phyloP scores from a whole-genome alignment of 1,284 basidiomycete species.

The Erythrobasidium hasegawianum region DNA sequence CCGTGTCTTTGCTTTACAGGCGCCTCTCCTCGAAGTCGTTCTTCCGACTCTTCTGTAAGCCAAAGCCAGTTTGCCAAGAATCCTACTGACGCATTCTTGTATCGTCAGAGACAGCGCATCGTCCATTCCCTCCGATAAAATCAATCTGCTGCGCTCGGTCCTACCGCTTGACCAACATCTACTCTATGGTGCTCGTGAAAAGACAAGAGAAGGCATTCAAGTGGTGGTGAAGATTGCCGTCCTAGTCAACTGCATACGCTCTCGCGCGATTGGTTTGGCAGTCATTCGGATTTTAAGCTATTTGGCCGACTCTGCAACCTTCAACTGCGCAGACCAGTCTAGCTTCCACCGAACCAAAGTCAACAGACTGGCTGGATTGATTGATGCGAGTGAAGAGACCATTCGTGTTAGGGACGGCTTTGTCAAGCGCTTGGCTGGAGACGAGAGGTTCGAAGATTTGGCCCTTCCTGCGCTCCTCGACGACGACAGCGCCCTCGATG shows the following conservation, averaged over 20 bases:
- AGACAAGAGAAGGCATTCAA: conserved; percentile 51
- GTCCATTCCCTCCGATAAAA: conserved; percentile 39
- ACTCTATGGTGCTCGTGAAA: conserved; percentile 57
- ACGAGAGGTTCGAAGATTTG: conserved; percentile 46
- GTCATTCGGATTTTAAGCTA: conserved; percentile 71
- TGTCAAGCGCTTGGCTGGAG: conserved; percentile 58
- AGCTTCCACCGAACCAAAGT: conserved; percentile 52
- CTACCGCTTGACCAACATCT: conserved; percentile 74
- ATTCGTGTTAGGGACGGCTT: conserved; percentile 81
- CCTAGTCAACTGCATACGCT: conserved; percentile 67
- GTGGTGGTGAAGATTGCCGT: conserved; percentile 79
- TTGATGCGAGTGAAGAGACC: conserved; percentile 79
- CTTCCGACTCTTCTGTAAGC: conserved; percentile 57
- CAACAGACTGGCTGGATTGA: conserved; percentile 66
- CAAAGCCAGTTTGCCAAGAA: conserved; percentile 58
- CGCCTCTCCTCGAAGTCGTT: conserved; percentile 82
- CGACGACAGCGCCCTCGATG: conserved; percentile 53
- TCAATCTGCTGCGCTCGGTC: conserved; percentile 46
- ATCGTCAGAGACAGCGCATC: conserved; percentile 44
- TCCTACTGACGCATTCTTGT: not conserved
- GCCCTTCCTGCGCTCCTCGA: conserved; percentile 57
- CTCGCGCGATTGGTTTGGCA: conserved; percentile 71
- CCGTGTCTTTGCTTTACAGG: conserved; percentile 77
- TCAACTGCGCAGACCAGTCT: conserved; percentile 58
- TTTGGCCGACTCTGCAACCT: conserved; percentile 58